phyloP scores from a whole-genome alignment of 768 basidiomycete species.

The Tephrocybe sp. region DNA sequence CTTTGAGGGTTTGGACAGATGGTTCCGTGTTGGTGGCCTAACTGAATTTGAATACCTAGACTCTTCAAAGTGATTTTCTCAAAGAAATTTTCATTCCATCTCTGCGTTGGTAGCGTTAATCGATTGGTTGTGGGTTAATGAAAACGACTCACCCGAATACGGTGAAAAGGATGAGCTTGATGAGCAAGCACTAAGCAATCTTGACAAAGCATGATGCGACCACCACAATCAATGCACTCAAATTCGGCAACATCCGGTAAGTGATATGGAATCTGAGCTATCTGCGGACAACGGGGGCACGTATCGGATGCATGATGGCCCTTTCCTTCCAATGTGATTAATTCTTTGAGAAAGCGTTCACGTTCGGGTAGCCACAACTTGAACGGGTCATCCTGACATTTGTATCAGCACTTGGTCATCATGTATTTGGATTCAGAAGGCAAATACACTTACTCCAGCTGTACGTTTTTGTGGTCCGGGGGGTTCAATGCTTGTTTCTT shows the following conservation, averaged over 20 bases:
- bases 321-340: constrained; percentile 5
- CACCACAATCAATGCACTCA: constrained; percentile 4
- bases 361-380: constrained; percentile 3
- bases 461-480: neutral
- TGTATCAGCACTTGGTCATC: too few relatives aligned
- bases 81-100: constrained; percentile 8
- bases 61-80: constrained; percentile 15
- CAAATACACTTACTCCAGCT: neutral
- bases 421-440: neutral
- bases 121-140: neutral
- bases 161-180: neutral
- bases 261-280: neutral
- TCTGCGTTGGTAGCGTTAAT: neutral
- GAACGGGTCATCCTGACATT: constrained; percentile 5
- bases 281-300: neutral
- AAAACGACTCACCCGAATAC: neutral
- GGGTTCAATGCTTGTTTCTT: neutral
- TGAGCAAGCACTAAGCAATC: constrained; percentile 3
- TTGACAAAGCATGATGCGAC: neutral
- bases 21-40: constrained; percentile 20
- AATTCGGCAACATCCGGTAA: neutral
- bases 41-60: constrained; percentile 26
- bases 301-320: neutral
- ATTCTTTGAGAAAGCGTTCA: constrained; percentile 1
- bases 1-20: constrained; percentile 13